phyloP scores from a whole-genome alignment of 768 basidiomycete genomes.

The Phlebiopsis gigantea region DNA sequence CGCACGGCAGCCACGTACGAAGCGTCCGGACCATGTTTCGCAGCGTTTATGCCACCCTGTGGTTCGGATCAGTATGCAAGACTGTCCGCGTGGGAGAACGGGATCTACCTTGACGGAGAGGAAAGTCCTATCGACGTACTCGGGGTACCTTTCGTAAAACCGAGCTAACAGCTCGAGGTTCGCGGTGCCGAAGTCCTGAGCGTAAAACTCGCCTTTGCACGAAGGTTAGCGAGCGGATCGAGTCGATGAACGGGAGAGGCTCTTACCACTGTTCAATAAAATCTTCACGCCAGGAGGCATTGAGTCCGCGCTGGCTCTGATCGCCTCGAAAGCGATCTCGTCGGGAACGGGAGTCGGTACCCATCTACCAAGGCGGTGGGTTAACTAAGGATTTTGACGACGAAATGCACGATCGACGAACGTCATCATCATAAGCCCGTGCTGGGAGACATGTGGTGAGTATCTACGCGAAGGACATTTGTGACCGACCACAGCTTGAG shows the following conservation, averaged over 20 bases:
- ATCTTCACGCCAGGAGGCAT: constrained; percentile 41
- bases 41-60: no score
- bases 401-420: constrained; percentile 19
- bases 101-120: constrained; percentile 36
- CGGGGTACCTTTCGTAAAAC: constrained; percentile 44
- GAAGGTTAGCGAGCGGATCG: background rate
- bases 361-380: constrained; percentile 24
- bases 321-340: constrained; percentile 55
- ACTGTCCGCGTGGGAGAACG: no score
- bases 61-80: no score
- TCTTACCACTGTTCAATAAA: constrained; percentile 46
- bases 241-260: background rate
- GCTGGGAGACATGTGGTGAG: constrained; percentile 18
- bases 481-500: constrained; percentile 18
- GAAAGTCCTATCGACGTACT: constrained; percentile 40
- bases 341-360: constrained; percentile 43
- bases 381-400: background rate
- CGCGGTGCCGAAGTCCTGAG: constrained; percentile 30
- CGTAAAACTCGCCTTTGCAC: constrained; percentile 55
- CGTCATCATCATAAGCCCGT: constrained; percentile 56
- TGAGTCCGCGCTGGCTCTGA: constrained; percentile 44
- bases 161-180: constrained; percentile 45
- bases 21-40: no score
- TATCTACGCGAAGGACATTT: background rate
- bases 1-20: no score